Evolutionary conservation across 1,284 basidiomycete genomes (phyloP).

Genomic region (Apiotrichum domesticum): DNA sequence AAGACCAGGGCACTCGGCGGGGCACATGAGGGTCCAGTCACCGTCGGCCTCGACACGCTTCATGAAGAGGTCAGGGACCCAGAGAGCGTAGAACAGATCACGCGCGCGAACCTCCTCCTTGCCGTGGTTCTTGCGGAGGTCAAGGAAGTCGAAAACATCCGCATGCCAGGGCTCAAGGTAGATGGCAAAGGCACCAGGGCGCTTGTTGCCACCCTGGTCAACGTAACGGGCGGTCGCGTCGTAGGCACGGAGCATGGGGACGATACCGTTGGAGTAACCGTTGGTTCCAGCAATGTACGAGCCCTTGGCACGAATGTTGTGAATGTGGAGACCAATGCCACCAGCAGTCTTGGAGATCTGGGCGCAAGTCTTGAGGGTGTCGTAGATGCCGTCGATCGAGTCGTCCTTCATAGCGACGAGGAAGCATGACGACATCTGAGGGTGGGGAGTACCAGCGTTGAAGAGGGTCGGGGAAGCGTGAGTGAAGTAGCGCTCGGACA

Average conservation of each 20-base stretch:
- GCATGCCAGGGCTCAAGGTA: constrained; percentile 98
- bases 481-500: constrained; percentile 96
- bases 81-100: constrained; percentile 97
- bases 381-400: constrained; percentile 98
- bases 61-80: constrained; percentile 99
- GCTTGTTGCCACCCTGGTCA: constrained; percentile 99
- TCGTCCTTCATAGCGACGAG: constrained; percentile 98
- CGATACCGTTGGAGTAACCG: constrained; percentile 97
- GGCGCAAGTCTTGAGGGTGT: constrained; percentile 95
- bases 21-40: constrained; percentile 97
- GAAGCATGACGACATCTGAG: constrained; percentile 97
- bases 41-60: constrained; percentile 80
- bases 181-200: constrained; percentile 96
- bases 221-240: constrained; percentile 99
- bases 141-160: constrained; percentile 96
- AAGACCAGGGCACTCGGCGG: constrained; percentile 88
- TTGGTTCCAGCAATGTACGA: constrained; percentile 65
- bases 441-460: constrained; percentile 93
- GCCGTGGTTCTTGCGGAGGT: constrained; percentile 97
- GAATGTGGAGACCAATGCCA: constrained; percentile 94
- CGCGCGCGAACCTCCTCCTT: constrained; percentile 97
- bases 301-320: constrained; percentile 95
- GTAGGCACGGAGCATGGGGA: constrained; percentile 97
- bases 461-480: constrained; percentile 98
- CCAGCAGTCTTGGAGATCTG: constrained; percentile 99